Base-by-base conservation (phyloP, 768 basidiomycete species). In the Agaricus subrufescens region DNA sequence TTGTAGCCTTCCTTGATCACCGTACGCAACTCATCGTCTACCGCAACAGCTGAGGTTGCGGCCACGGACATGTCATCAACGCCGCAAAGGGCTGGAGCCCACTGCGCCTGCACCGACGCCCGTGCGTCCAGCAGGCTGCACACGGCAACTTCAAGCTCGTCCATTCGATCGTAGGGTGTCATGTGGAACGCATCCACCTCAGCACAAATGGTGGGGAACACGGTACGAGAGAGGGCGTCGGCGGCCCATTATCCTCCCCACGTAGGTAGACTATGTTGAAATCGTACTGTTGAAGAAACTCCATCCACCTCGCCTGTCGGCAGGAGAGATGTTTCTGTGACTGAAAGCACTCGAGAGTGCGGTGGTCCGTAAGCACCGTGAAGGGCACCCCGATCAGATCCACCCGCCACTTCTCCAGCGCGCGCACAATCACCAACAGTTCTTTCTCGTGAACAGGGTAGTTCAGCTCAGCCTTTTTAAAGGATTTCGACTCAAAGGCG, bases 361-460 rank as follows among this genome's bases (percentile, higher is more conserved):
- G 47, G 55, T 77, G 75, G 48, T 76, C 73, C 0, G 71, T 74
- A 43, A 56, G 67, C 9, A 77, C 63, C 0, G 30, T 3, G 65
- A 66, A 60, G 12, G 23, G 51, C 11, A 47, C 38, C 5, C 70
- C 62, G 0, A 67, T 29, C 0, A 66, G 50, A 34, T 62, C 58
- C 0, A 46, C 48, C 0, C 64, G 19, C 67, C 68, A 74, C 19
- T 63, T 60, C 19, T 61, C 53, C 3, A 70, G 60, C 0, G 70
- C 69, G 1, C 65, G 47, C 0, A 77, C 59, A 10, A 77, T 70
- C 0, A 71, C 70, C 0, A 75, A 58, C 0, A 75, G 52, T 53
- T 76, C 73, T 54, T 71, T 68, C 52, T 76, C 64, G 46, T 75
- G 71, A 0, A 69, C 65, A 0, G 71, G 69, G 48, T 75, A 76